Conservation (phyloP, 2,329 filamentous ascomycete genomes). For the Colletotrichum viniferum region DNA sequence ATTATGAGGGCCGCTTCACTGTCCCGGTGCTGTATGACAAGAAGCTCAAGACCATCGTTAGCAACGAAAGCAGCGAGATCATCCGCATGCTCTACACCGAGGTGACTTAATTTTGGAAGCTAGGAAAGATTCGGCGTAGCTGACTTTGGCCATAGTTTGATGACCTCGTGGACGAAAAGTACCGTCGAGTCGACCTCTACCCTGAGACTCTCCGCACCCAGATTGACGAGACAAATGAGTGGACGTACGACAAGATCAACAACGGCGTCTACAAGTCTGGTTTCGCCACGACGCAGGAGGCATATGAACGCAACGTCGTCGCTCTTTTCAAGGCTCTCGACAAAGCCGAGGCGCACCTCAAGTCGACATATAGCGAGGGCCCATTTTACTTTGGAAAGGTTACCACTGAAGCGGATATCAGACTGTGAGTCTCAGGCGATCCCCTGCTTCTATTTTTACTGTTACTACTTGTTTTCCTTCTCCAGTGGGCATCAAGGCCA, state of each 20-base stretch:
- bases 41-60: conserved; percentile 77
- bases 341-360: conserved; percentile 73
- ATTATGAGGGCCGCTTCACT: conserved; percentile 82
- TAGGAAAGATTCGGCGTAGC: background rate
- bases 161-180: conserved; percentile 64
- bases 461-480: background rate
- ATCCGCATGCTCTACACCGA: conserved; percentile 85
- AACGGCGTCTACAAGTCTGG: conserved; percentile 78
- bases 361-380: conserved; percentile 41
- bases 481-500: background rate
- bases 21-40: conserved; percentile 88
- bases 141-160: conserved; percentile 63
- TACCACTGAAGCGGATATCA: conserved; percentile 82
- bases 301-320: conserved; percentile 77
- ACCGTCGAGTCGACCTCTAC: conserved; percentile 68
- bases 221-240: conserved; percentile 80
- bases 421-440: conserved; percentile 56
- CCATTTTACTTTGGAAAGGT: conserved; percentile 77
- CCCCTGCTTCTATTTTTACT: background rate
- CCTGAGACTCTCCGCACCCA: conserved; percentile 65
- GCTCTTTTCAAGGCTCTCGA: conserved; percentile 80
- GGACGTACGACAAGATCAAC: conserved; percentile 79
- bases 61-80: conserved; percentile 92
- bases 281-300: conserved; percentile 82
- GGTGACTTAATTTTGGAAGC: conserved; percentile 6